Base-by-base conservation (phyloP, 306 rosid species). In the Vicia faba region DNA sequence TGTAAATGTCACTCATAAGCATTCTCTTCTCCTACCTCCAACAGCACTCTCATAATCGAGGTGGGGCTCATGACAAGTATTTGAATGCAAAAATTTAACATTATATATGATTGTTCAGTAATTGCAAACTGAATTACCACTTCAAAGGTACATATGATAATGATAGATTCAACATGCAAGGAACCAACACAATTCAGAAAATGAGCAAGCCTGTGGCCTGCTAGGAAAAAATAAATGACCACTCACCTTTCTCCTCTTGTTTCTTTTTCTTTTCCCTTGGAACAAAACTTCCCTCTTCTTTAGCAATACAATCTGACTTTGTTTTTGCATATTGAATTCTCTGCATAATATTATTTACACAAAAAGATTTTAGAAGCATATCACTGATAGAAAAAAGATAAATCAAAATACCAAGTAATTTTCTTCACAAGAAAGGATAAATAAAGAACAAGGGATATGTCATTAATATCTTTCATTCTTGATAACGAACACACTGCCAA, bases 221-320 rank as follows among this genome's bases (percentile, higher is more conserved):
- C 57, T 38, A 40, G 26, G 55, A 60, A 38, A 13, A 20, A 8
- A 55, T 5, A 79, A 69, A 66, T 28, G 45, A 75, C 41, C 31
- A 38, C 39, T 83, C 61, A 93, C 99, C 97, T 86, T 91, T 93
- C 78, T 93, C 99, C 73, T 90, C 99, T 76, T 77, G 97, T 85
- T 90, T 93, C 95, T 83, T 93, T 67, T 93, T 89, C 97, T 93
- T 93, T 15, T 93, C 97, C 75, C 96, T 89, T 44, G 97, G 97
- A 78, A 87, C 95, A 78, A 61, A 90, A 77, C 82, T 93, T 77
- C 99, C 99, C 46, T 93, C 99, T 69, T 83, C 97, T 85, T 88
- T 87, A 70, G 99, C 97, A 56, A 93, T 64, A 78, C 99, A 93
- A 68, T 93, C 99, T n/a, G 99, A 90, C 80, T 90, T 89, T 26